Conservation (phyloP, 78 protist genomes). For the Dictyostelium purpureum region DNA sequence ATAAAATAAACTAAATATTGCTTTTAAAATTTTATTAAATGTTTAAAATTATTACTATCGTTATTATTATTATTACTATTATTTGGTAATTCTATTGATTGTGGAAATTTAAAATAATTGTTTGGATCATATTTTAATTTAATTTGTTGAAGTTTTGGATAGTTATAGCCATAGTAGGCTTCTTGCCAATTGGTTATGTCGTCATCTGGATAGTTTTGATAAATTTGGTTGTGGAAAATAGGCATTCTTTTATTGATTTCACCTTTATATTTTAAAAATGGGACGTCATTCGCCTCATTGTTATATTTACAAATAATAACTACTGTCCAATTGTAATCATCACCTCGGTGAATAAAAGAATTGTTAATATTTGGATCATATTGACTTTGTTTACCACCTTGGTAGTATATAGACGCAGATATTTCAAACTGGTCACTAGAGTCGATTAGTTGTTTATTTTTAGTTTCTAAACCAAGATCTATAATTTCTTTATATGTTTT, state of each 20-base stretch:
- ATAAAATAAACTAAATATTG: too few species aligned
- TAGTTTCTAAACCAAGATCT: neutral
- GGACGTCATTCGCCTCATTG: neutral
- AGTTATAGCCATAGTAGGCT: neutral
- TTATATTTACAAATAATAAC: neutral
- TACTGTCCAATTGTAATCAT: neutral
- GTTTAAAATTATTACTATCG: neutral
- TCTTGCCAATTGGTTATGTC: neutral
- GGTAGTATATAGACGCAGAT: neutral
- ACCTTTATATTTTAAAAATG: neutral
- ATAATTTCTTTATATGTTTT: neutral
- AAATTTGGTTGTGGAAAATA: neutral
- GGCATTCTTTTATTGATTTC: neutral
- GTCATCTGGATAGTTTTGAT: constrained; percentile 11
- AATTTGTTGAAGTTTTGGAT: neutral
- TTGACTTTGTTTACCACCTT: neutral
- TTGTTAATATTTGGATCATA: neutral
- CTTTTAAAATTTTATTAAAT: too few species aligned
- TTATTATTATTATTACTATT: neutral
- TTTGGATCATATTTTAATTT: constrained; percentile 13
- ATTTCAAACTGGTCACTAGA: neutral
- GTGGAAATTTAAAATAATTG: neutral
- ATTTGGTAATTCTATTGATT: constrained; percentile 24
- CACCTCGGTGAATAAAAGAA: neutral
- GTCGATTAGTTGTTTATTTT: neutral